phyloP scores from a whole-genome alignment of 805 yeast genomes.

The Clavispora fructus region DNA sequence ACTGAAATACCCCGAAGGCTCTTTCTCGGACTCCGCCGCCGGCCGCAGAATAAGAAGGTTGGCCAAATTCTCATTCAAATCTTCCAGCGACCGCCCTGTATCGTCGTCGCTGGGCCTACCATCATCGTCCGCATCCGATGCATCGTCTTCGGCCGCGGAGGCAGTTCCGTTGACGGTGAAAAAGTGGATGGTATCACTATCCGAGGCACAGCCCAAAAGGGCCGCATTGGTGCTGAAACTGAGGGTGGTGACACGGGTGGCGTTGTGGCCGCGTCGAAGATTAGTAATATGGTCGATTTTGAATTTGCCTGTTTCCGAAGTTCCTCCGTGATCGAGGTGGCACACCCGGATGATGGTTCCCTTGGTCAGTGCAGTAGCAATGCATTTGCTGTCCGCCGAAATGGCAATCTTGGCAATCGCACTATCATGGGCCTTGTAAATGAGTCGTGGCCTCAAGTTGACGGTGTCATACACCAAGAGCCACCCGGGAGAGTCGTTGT shows the following conservation, averaged over 20 bases:
- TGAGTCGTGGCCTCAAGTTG: constrained; percentile 22
- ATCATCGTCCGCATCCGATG: constrained; percentile 14
- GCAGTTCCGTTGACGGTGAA: constrained; percentile 20
- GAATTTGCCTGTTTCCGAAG: constrained; percentile 9
- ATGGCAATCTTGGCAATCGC: constrained; percentile 28
- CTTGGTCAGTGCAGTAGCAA: constrained; percentile 39
- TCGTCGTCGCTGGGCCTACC: constrained; percentile 5
- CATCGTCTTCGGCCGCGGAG: constrained; percentile 3
- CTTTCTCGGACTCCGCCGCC: constrained; percentile 1
- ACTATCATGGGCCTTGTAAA: constrained; percentile 38
- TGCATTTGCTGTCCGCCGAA: constrained; percentile 20
- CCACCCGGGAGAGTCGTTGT: constrained; percentile 32
- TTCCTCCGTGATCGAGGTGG: constrained; percentile 12
- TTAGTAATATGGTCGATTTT: constrained; percentile 25
- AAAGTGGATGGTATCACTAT: constrained; percentile 37
- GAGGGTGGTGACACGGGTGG: constrained; percentile 29
- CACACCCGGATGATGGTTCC: constrained; percentile 39
- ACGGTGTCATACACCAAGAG: constrained; percentile 37
- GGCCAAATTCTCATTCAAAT: constrained; percentile 39
- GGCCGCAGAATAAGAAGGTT: constrained; percentile 26
- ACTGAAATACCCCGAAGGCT: constrained; percentile 10
- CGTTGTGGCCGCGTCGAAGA: constrained; percentile 38
- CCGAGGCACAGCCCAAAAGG: constrained; percentile 37
- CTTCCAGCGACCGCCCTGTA: constrained; percentile 30
- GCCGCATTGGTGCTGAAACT: constrained; percentile 29